Base-by-base conservation (phyloP, 768 basidiomycete species). In the Russula earlei region DNA sequence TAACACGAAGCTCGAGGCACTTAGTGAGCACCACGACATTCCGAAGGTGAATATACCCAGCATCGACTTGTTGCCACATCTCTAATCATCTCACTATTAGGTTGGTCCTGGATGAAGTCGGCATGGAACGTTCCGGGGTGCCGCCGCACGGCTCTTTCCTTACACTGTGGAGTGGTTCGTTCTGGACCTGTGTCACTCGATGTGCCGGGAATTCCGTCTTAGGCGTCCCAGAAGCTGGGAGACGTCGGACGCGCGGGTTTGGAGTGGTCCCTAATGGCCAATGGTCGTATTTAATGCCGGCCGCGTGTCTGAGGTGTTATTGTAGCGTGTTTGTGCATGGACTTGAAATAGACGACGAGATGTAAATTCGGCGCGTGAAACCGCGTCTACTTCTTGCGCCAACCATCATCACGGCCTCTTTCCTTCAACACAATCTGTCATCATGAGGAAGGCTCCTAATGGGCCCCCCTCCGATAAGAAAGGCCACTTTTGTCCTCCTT, bases 21-120 rank as follows among this genome's bases (percentile, higher is more conserved):
- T 93, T 55, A 89, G 87, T 69, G 91, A 94, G 73, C 92, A 93
- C 77, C 89, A 95, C 69, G 91, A 94, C 68, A 92, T 93, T 65
- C 91, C 91, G 38, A 93, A 94, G 79, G 90, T 84, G 67, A 46
- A 25, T 50, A 22, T 57, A 15, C 72, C 65, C 22, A 47, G 45
- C 54, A 44, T 10, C 10, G 3, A 51, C 17, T 55, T 52, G 22
- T 38, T 56, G 8, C 22, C 25, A 12, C 41, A 31, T 40, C 47
- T 48, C 54, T 38, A 57, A 54, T 46, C 20, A 49, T 19, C 45
- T 52, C 46, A 49, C 20, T 50, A 29, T 40, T 64, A 91, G 89
- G 89, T 91, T 68, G 89, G 89, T 58, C 89, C 89, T 43, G 89
- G 89, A 73, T 91, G 83, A 89, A 64, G 72, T 58, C 55, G 64